Conservation (phyloP, 2,329 filamentous ascomycete genomes). For the Sphaceloma murrayae region DNA sequence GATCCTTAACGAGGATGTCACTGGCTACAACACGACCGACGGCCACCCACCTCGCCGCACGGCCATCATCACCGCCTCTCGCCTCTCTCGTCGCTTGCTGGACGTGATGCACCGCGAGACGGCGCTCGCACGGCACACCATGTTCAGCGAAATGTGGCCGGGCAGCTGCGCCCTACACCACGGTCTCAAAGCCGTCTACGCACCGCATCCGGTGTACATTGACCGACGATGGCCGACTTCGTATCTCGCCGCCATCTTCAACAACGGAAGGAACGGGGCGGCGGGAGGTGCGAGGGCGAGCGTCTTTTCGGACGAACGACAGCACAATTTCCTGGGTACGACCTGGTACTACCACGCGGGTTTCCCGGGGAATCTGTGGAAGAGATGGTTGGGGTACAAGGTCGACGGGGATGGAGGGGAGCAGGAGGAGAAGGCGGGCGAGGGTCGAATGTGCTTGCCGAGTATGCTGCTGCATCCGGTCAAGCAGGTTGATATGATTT, state of each 20-base stretch:
- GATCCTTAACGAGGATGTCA: conserved; percentile 61
- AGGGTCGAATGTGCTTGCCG: conserved; percentile 42
- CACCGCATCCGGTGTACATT: conserved; percentile 48
- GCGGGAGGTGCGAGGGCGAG: conserved; percentile 39
- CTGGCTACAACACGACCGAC: conserved; percentile 51
- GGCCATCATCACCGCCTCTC: conserved; percentile 61
- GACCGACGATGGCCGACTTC: conserved; percentile 47
- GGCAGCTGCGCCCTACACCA: conserved; percentile 62
- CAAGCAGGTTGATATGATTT: conserved; percentile 41
- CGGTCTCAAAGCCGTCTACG: conserved; percentile 66
- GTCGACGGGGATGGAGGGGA: conserved; percentile 43
- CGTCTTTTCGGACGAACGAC: conserved; percentile 42
- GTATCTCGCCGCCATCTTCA: conserved; percentile 47
- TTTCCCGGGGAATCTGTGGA: conserved; percentile 46
- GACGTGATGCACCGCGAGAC: conserved; percentile 67
- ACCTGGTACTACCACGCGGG: conserved; percentile 48
- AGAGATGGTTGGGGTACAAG: conserved; percentile 46
- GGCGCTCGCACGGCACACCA: conserved; percentile 56
- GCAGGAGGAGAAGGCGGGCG: conserved; percentile 35
- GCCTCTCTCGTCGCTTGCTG: conserved; percentile 57
- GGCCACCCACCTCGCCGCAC: conserved; percentile 56
- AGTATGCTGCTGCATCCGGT: conserved; percentile 42
- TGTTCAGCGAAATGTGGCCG: conserved; percentile 75
- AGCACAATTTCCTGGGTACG: conserved; percentile 45
- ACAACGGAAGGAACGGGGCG: conserved; percentile 45